Evolutionary conservation across 257 asterid species (phyloP).

Genomic region (Penstemon eatonii): DNA sequence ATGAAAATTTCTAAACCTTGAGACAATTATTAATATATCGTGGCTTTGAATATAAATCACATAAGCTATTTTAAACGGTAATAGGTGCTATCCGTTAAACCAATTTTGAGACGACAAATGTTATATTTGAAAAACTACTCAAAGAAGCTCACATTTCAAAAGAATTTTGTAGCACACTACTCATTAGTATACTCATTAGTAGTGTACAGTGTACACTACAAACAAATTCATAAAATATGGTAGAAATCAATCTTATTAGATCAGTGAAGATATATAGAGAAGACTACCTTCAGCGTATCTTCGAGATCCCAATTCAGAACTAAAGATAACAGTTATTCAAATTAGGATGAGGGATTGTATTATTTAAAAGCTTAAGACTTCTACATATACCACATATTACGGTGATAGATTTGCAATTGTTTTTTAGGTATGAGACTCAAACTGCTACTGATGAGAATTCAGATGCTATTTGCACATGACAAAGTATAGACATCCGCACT

Average conservation of each 20-base stretch:
- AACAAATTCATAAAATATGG: not conserved
- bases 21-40: not conserved
- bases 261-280: not conserved
- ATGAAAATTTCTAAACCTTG: not conserved
- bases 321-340: not conserved
- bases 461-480: too few species aligned
- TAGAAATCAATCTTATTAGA: not conserved
- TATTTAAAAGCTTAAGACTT: slow-evolving; percentile 5
- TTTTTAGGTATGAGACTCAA: not conserved
- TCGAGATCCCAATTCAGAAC: not conserved
- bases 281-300: not conserved
- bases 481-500: not conserved
- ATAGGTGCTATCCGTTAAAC: not conserved
- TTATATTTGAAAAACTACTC: not conserved
- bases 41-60: too few species aligned
- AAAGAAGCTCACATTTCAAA: not conserved
- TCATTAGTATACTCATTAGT: too few species aligned
- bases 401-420: not conserved
- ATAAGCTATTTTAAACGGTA: too few species aligned
- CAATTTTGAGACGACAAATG: not conserved
- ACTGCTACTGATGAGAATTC: not conserved
- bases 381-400: not conserved
- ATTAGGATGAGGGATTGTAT: not conserved
- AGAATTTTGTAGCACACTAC: not conserved
- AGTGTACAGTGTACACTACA: not conserved